Evolutionary conservation across 495 filamentous ascomycete genomes (phyloP), one percentile per base, ranked within the genome.

Genomic region (Penicillium lividum): DNA sequence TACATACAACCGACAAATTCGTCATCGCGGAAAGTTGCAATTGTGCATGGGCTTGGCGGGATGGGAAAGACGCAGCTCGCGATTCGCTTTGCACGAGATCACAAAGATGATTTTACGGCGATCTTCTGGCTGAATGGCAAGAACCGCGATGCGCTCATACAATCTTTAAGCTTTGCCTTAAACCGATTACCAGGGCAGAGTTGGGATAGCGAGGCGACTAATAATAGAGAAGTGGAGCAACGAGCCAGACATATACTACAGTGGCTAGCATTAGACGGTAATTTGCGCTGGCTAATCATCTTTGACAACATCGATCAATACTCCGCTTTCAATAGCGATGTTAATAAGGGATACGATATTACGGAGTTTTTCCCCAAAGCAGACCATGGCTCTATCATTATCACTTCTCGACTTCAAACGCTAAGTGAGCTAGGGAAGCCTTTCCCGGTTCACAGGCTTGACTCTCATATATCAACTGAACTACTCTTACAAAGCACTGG

Each of bases 41-140:
- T 76, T 45, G 54, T 74, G 31, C 61, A 74, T 58, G 72, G 76
- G 30, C 68, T 80, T 58, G 73, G 77, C 4, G 73, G 77, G 0
- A 73, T 77, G 3, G 75, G 76, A 33, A 79, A 77, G 51, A 76
- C 75, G 29, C 70, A 80, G 51, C 58, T 80, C 52, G 77, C 72
- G 8, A 65, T 75, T 48, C 68, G 68, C 34, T 77, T 73, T 57
- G 69, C 73, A 16, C 61, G 62, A 34, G 53, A 68, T 5, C 66
- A 71, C 10, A 60, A 66, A 55, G 10, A 63, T 28, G 44, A 65
- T 46, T 69, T 63, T 27, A 68, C 63, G n/a, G 69, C 71, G 4
- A 61, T 72, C 40, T 67, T 73, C 25, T 73, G 67, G 69, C 43
- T 75, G 13, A 63, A 54, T 64, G 68, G 64, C 8, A 67, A 71